phyloP scores from a whole-genome alignment of 208 protist genomes.

The Trypanosoma melophagium region DNA sequence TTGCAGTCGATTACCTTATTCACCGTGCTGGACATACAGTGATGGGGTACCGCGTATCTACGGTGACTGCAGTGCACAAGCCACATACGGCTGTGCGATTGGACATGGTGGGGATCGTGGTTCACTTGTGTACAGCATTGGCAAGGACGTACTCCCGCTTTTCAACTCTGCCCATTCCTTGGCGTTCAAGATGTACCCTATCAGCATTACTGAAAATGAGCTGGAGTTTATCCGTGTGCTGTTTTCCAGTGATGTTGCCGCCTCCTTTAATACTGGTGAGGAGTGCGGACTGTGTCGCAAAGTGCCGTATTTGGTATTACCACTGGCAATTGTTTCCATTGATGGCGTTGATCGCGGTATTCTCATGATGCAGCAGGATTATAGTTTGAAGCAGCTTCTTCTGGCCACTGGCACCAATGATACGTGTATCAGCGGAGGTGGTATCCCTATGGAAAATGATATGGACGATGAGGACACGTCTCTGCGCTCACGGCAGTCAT shows the following conservation, averaged over 20 bases:
- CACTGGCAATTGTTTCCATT: slow-evolving; percentile 53
- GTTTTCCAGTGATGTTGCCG: slow-evolving; percentile 11
- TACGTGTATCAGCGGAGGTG: not conserved
- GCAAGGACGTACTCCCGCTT: not conserved
- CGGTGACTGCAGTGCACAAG: not conserved
- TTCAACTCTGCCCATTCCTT: not conserved
- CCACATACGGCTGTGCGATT: slow-evolving; percentile 26
- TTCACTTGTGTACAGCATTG: slow-evolving; percentile 63
- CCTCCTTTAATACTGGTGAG: not conserved
- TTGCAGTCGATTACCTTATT: not conserved
- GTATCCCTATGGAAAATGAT: not conserved
- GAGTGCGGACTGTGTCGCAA: slow-evolving; percentile 18
- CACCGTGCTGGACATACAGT: not conserved
- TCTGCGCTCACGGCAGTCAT: slow-evolving; percentile 26
- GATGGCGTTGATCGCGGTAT: slow-evolving; percentile 45
- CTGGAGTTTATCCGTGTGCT: slow-evolving; percentile 27
- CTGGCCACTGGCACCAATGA: not conserved
- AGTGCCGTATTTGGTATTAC: slow-evolving; percentile 56
- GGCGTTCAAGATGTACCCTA: slow-evolving; percentile 37
- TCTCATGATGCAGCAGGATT: slow-evolving; percentile 70
- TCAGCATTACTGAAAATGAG: slow-evolving; percentile 30
- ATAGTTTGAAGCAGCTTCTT: slow-evolving; percentile 68
- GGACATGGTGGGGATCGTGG: slow-evolving; percentile 75
- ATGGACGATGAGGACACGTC: slow-evolving; percentile 10
- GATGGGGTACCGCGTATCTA: slow-evolving; percentile 16